phyloP scores from a whole-genome alignment of 2,329 filamentous ascomycete species.

The Clarireedia hainanense region DNA sequence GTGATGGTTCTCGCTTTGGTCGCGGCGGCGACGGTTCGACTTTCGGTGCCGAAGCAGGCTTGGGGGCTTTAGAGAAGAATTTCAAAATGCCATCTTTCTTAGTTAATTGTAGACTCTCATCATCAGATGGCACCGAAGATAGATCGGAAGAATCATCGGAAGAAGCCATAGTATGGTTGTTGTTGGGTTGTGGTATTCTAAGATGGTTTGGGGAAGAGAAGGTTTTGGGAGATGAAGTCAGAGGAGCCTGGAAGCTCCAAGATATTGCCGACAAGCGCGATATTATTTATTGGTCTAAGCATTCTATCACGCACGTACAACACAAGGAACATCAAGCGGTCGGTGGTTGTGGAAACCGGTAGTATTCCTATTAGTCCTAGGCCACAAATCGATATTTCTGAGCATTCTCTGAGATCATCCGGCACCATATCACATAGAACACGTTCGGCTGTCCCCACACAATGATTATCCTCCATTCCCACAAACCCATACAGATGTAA shows the following conservation, averaged over 20 bases:
- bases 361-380: slow-evolving; percentile 8
- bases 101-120: slow-evolving; percentile 43
- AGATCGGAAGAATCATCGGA: slow-evolving; percentile 58
- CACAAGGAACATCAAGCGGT: slow-evolving; percentile 5
- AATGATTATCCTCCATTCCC: neutral
- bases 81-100: slow-evolving; percentile 54
- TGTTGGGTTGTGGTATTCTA: slow-evolving; percentile 12
- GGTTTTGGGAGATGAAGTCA: slow-evolving; percentile 15
- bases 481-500: neutral
- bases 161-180: slow-evolving; percentile 27
- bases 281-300: slow-evolving; percentile 11
- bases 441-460: neutral
- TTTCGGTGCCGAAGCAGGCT: slow-evolving; percentile 38
- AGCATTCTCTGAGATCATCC: slow-evolving; percentile 4
- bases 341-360: slow-evolving; percentile 1
- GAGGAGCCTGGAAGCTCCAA: slow-evolving; percentile 10
- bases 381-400: slow-evolving; percentile 7
- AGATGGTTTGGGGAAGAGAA: slow-evolving; percentile 6
- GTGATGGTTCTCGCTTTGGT: slow-evolving; percentile 77
- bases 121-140: slow-evolving; percentile 49
- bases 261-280: slow-evolving; percentile 20
- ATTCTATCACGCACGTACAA: slow-evolving; percentile 12
- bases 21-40: slow-evolving; percentile 53
- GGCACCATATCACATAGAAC: neutral
- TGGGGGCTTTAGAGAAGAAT: slow-evolving; percentile 54